A percentile compares a stretch with the other conserved stretches of the same genome.
Conservation (phyloP, 257 asterid species). For the Nicotiana tomentosiformis region DNA sequence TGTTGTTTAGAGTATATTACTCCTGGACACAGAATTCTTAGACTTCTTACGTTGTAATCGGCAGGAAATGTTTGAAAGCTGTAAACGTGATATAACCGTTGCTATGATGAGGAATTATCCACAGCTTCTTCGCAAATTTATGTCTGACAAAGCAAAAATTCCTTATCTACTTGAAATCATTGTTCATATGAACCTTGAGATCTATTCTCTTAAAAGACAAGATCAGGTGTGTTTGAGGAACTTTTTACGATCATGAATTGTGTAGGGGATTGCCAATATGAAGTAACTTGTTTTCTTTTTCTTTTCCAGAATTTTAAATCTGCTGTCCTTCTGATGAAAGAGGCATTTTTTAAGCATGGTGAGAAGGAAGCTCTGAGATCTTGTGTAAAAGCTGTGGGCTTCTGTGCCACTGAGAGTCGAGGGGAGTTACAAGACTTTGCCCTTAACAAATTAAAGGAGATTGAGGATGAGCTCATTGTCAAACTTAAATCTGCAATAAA, state of each 20-base stretch:
- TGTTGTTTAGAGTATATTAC: neutral
- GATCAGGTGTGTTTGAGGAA: conserved; percentile 57
- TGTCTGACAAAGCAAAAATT: conserved; percentile 83
- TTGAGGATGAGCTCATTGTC: conserved; percentile 68
- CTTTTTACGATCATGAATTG: conserved; percentile 6
- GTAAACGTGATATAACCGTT: conserved; percentile 60
- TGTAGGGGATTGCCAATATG: neutral
- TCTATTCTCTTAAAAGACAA: conserved; percentile 86
- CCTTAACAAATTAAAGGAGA: conserved; percentile 63
- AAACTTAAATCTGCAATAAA: conserved; percentile 73
- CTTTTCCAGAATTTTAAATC: conserved; percentile 61
- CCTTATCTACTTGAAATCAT: conserved; percentile 74
- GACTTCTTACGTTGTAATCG: conserved; percentile 17
- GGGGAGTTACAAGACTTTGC: conserved; percentile 89
- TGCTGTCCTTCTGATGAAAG: conserved; percentile 62
- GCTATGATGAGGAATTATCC: conserved; percentile 91
- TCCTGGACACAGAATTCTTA: neutral
- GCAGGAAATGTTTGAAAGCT: conserved; percentile 72
- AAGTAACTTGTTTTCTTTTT: conserved; percentile 4
- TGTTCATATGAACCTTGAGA: conserved; percentile 71
- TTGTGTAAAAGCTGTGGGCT: conserved; percentile 76
- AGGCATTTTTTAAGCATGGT: conserved; percentile 76
- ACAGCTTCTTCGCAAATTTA: conserved; percentile 74
- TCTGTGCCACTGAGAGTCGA: conserved; percentile 77
- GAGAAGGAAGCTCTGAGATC: conserved; percentile 91